Evolutionary conservation across 768 basidiomycete genomes (phyloP), one percentile per base, ranked within the genome.

Genomic region (Albatrellus ellisii): DNA sequence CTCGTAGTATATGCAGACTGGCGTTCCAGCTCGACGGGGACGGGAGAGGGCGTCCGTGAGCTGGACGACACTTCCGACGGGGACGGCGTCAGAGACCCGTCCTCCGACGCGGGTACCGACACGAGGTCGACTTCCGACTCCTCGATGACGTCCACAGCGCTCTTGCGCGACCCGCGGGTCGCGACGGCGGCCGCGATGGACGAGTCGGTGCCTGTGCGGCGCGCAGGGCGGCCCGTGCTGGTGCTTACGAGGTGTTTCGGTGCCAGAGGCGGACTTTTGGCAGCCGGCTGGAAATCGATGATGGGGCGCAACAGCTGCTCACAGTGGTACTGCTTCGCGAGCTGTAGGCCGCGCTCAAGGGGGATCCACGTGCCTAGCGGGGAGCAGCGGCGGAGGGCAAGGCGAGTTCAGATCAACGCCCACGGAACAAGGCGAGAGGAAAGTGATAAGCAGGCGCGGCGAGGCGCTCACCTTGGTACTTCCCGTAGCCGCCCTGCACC

Each of bases 401-500:
- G n/a, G n/a, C n/a, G n/a, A n/a, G n/a, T n/a, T n/a, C n/a, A n/a
- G 15, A 36, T 36, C 35, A 36, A 20, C 1, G 20, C 24, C 20
- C 20, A 22, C 6, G 20, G 22, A 26, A 36, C 42, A 20, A 9
- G 28, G 31, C 17, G 39, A 12, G 48, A 25, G 22, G 24, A 22
- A n/a, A 4, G 15, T 21, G 2, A 29, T 3, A 39, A n/a, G n/a
- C n/a, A 10, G 14, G 8, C 29, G 25, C 28, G 12, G 26, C 15
- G 25, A 36, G 21, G 15, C 54, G 38, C 73, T 48, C 39, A 92
- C 95, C 95, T 70, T 99, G 95, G 58, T 98, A 98, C 63, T 99
- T 99, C 52, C 95, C 95, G 60, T 98, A 99, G 2, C 95, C 95
- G 18, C 95, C 95, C 60, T 99, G 95, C 0, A 99, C 92, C 59